phyloP scores from a whole-genome alignment of 2,329 filamentous ascomycete genomes.

The Aspergillus arachidicola region DNA sequence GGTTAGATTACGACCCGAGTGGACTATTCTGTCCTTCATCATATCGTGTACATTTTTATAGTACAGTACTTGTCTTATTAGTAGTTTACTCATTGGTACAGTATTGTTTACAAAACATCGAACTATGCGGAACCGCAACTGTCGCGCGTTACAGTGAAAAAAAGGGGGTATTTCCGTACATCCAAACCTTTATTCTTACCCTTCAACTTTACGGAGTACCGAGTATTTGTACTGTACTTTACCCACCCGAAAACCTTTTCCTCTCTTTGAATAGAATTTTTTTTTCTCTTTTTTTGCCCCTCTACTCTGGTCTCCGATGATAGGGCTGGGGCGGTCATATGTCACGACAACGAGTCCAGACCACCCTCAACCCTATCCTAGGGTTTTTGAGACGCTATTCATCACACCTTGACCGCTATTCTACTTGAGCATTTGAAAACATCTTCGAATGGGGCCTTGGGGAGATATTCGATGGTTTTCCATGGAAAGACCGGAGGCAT shows the following conservation, averaged over 20 bases:
- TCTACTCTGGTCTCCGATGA: neutral
- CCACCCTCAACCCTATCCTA: neutral
- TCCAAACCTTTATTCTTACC: no score
- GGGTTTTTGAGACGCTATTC: neutral
- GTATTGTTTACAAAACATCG: no score
- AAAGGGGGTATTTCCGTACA: neutral
- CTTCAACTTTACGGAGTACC: no score
- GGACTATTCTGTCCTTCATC: neutral
- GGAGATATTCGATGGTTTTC: neutral
- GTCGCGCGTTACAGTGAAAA: no score
- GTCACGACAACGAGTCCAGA: neutral
- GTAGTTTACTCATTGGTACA: neutral
- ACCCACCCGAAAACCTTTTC: no score
- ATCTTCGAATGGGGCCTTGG: neutral
- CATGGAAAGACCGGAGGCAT: neutral
- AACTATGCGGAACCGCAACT: no score
- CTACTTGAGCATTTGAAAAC: neutral
- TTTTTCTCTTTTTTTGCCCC: no score
- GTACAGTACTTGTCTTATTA: neutral
- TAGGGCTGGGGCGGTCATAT: neutral
- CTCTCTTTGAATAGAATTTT: no score
- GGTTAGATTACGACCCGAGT: neutral
- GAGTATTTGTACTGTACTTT: neutral
- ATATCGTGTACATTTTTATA: neutral
- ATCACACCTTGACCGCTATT: neutral